Evolutionary conservation across 2,329 filamentous ascomycete species (phyloP).

Genomic region (Beauveria medogensis): DNA sequence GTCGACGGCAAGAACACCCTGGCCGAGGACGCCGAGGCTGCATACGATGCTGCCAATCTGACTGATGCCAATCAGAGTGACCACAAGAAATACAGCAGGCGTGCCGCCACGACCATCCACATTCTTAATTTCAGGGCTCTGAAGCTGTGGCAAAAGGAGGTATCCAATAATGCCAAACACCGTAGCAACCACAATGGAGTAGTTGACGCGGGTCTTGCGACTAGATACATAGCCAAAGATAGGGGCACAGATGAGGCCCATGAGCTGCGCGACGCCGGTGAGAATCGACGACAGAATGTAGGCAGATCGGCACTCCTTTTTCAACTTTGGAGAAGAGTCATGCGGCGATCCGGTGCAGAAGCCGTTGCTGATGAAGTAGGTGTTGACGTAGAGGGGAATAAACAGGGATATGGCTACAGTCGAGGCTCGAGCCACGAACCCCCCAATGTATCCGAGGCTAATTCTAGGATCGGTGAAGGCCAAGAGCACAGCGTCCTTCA

Average conservation of each 20-base stretch:
- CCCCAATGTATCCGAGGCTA: slow-evolving; percentile 80
- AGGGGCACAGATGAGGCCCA: slow-evolving; percentile 78
- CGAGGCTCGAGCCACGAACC: slow-evolving; percentile 88
- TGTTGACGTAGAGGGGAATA: slow-evolving; percentile 86
- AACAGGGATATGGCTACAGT: slow-evolving; percentile 94
- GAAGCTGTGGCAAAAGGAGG: slow-evolving; percentile 62
- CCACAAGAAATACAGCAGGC: slow-evolving; percentile 63
- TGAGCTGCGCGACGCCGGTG: slow-evolving; percentile 80
- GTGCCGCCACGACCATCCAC: slow-evolving; percentile 58
- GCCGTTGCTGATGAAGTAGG: slow-evolving; percentile 75
- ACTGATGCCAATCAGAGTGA: slow-evolving; percentile 76
- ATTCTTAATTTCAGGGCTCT: slow-evolving; percentile 65
- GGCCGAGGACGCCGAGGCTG: slow-evolving; percentile 79
- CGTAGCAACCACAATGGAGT: slow-evolving; percentile 66
- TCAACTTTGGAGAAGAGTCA: slow-evolving; percentile 64
- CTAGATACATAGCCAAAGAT: slow-evolving; percentile 81
- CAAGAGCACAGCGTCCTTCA: slow-evolving; percentile 56
- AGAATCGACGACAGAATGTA: slow-evolving; percentile 83
- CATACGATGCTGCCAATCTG: slow-evolving; percentile 97
- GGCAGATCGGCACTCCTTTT: slow-evolving; percentile 74
- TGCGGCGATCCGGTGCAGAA: slow-evolving; percentile 63
- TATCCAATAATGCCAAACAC: slow-evolving; percentile 73
- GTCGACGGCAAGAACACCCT: slow-evolving; percentile 60
- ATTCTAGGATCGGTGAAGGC: slow-evolving; percentile 73
- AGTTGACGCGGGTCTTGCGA: slow-evolving; percentile 56